Evolutionary conservation across 2,329 filamentous ascomycete species (phyloP).

Genomic region (Colletotrichum sp.): DNA sequence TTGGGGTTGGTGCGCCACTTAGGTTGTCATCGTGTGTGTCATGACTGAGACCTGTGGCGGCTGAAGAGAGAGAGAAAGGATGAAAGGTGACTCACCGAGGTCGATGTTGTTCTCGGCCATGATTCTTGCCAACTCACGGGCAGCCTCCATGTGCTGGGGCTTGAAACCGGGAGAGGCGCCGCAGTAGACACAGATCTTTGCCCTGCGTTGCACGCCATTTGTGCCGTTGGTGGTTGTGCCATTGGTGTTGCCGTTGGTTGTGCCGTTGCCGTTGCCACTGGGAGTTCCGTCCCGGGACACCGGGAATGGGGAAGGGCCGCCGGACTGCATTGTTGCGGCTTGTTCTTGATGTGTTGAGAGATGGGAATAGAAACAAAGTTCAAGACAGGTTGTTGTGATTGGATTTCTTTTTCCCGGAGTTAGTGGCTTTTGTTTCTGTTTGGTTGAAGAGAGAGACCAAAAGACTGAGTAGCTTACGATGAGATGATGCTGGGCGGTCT

Average conservation of each 20-base stretch:
- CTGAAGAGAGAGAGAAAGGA: neutral
- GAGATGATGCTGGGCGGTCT: neutral
- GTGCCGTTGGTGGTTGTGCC: constrained; percentile 24
- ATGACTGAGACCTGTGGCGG: neutral
- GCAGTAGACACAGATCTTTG: constrained; percentile 94
- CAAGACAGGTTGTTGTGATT: neutral
- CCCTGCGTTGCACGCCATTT: constrained; percentile 40
- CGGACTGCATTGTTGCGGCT: constrained; percentile 41
- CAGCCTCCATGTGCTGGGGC: constrained; percentile 78
- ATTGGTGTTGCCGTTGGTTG: constrained; percentile 26
- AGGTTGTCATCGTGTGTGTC: neutral
- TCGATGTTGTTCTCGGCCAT: constrained; percentile 80
- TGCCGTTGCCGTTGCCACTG: constrained; percentile 24
- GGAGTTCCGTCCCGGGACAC: constrained; percentile 35
- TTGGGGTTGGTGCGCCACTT: neutral
- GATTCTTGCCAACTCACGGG: constrained; percentile 72
- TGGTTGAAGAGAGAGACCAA: neutral
- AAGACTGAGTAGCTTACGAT: neutral
- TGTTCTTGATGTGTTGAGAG: neutral
- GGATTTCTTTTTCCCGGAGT: neutral
- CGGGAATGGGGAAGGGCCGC: constrained; percentile 40
- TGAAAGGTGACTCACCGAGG: constrained; percentile 58
- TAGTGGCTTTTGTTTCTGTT: neutral
- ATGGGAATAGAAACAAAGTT: neutral
- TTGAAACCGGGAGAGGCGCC: constrained; percentile 78